Conservation (phyloP, 306 rosid species). For the Quercus cerris region DNA sequence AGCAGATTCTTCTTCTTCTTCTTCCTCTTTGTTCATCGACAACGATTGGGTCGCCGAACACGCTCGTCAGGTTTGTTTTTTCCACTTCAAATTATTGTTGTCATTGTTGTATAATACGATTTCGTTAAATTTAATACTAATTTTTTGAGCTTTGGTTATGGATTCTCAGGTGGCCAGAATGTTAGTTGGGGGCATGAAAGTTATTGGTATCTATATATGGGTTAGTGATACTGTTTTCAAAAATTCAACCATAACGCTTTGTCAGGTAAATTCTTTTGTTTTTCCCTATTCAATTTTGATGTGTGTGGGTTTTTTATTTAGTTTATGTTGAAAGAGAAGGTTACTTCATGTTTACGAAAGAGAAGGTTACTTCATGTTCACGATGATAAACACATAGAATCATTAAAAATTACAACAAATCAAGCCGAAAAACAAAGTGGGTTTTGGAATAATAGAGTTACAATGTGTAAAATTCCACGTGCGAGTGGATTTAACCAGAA, state of each 20-base stretch:
- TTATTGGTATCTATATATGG: conserved; percentile 78
- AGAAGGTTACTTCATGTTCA: too few species aligned
- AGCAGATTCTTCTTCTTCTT: conserved; percentile 51
- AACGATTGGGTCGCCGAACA: conserved; percentile 91
- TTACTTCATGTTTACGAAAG: too few species aligned
- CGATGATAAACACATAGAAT: too few species aligned
- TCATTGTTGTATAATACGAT: neutral
- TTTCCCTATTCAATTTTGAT: neutral
- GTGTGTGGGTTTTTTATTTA: too few species aligned
- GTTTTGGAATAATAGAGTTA: too few species aligned
- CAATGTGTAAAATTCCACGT: too few species aligned
- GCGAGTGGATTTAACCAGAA: too few species aligned
- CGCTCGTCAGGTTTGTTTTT: conserved; percentile 60
- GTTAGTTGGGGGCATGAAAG: conserved; percentile 84
- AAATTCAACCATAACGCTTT: conserved; percentile 70
- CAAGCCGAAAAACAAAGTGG: too few species aligned
- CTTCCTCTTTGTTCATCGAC: conserved; percentile 61
- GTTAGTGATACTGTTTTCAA: conserved; percentile 57
- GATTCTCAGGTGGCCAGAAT: conserved; percentile 60
- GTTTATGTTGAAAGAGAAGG: too few species aligned
- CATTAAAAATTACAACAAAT: too few species aligned
- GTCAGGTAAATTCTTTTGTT: conserved; percentile 50
- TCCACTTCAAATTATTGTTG: too few species aligned
- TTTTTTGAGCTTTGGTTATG: conserved; percentile 1
- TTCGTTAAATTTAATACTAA: neutral